Conservation (phyloP, 2,329 filamentous ascomycete species). For the Aureobasidium sp. region DNA sequence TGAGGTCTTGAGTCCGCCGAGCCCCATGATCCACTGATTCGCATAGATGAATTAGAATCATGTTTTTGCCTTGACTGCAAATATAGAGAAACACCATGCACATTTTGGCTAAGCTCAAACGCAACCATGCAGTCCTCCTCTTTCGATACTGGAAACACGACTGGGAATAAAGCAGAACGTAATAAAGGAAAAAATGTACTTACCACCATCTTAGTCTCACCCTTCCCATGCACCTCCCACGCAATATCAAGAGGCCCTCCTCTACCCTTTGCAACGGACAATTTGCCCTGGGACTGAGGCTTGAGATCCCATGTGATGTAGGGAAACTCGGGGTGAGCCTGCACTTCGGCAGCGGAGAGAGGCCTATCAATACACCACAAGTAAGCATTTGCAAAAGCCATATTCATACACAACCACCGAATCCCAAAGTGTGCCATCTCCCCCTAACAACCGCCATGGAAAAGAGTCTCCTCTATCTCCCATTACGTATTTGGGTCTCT, state of each 20-base stretch:
- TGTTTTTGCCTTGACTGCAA: neutral
- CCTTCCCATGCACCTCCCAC: slow-evolving; percentile 74
- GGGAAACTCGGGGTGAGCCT: slow-evolving; percentile 59
- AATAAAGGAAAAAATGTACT: slow-evolving; percentile 30
- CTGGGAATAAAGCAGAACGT: neutral
- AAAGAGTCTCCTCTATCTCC: neutral
- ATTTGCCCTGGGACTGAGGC: slow-evolving; percentile 54
- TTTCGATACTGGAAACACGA: neutral
- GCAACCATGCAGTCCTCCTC: neutral
- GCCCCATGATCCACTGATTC: slow-evolving; percentile 70
- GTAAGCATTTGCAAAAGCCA: neutral
- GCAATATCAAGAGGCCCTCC: slow-evolving; percentile 70
- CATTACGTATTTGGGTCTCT: neutral
- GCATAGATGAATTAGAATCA: neutral
- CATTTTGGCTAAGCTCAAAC: neutral
- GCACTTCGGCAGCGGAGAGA: slow-evolving; percentile 51
- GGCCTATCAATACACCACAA: slow-evolving; percentile 21
- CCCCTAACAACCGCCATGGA: neutral
- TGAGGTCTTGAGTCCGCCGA: slow-evolving; percentile 59
- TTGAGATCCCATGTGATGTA: slow-evolving; percentile 63
- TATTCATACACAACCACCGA: neutral
- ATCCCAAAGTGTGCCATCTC: neutral
- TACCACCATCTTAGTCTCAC: slow-evolving; percentile 66
- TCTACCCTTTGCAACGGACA: slow-evolving; percentile 59
- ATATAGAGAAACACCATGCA: neutral